Evolutionary conservation across 192 early-diverging fungal genomes (phyloP).

Genomic region (Mortierella alpina): DNA sequence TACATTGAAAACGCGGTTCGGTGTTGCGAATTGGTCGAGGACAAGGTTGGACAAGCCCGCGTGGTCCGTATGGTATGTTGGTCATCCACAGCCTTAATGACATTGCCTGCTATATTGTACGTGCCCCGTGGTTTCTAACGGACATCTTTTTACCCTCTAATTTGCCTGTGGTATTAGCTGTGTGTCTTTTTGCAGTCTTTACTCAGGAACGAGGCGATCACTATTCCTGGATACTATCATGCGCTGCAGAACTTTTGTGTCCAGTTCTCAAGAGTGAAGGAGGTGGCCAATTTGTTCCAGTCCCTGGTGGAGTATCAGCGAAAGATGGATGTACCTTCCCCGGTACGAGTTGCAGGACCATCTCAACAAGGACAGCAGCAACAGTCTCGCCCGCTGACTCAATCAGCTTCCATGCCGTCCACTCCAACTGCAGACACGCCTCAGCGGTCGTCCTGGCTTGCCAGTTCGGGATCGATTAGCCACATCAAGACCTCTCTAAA

Average conservation of each 20-base stretch:
- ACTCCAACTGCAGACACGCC: constrained; percentile 19
- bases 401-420: constrained; percentile 29
- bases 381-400: constrained; percentile 5
- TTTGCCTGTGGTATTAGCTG: constrained; percentile 16
- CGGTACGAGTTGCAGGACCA: constrained; percentile 16
- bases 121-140: too few relatives aligned
- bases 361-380: constrained; percentile 15
- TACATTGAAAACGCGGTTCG: constrained; percentile 57
- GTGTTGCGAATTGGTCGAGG: constrained; percentile 56
- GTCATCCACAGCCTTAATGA: neutral
- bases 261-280: constrained; percentile 55
- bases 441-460: constrained; percentile 38
- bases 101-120: neutral
- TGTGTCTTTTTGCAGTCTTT: constrained; percentile 58
- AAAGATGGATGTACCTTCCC: constrained; percentile 34
- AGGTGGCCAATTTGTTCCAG: constrained; percentile 51
- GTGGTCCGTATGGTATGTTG: constrained; percentile 57
- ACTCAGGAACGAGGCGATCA: constrained; percentile 46
- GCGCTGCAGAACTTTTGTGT: constrained; percentile 56
- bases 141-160: neutral
- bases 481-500: constrained; percentile 28
- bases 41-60: constrained; percentile 53
- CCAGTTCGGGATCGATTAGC: constrained; percentile 49
- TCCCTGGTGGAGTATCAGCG: constrained; percentile 51
- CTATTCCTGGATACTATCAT: constrained; percentile 51